phyloP scores from a whole-genome alignment of 257 asterid species.

The Leptodermis oblonga region DNA sequence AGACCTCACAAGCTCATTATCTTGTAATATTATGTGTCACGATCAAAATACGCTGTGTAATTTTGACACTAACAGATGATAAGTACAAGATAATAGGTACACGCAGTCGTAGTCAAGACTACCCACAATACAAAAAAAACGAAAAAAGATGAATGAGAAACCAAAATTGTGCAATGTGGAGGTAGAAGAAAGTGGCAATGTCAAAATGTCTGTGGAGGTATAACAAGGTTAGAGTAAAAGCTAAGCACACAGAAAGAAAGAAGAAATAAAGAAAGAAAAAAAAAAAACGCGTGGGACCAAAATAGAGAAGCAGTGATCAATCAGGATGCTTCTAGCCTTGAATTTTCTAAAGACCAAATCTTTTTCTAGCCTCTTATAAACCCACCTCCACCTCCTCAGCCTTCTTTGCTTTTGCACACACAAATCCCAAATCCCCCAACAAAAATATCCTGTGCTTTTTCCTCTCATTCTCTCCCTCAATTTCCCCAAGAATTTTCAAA shows the following conservation, averaged over 20 bases:
- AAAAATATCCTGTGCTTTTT: slow-evolving; percentile 13
- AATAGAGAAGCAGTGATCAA: slow-evolving; percentile 23
- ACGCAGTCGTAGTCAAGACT: too few species aligned
- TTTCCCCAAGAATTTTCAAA: slow-evolving; percentile 10
- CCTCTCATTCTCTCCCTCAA: too few species aligned
- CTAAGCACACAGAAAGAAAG: slow-evolving; percentile 15
- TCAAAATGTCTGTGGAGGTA: too few species aligned
- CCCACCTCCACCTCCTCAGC: slow-evolving; percentile 10
- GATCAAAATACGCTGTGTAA: too few species aligned
- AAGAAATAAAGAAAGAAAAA: slow-evolving; percentile 13
- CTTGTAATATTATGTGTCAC: too few species aligned
- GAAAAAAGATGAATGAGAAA: too few species aligned
- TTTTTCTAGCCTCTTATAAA: slow-evolving; percentile 38
- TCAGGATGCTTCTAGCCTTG: slow-evolving; percentile 31
- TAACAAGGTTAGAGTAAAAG: slow-evolving; percentile 38
- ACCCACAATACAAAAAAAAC: too few species aligned
- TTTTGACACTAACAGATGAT: too few species aligned
- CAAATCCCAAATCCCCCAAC: background rate
- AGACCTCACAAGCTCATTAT: too few species aligned
- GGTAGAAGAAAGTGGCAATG: too few species aligned
- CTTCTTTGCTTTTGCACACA: background rate
- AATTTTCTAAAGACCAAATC: slow-evolving; percentile 31
- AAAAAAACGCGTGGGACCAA: slow-evolving; percentile 59
- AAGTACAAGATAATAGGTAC: too few species aligned
- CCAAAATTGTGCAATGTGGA: too few species aligned